Percentiles rank a stretch among this genome's conserved stretches.
Conservation (phyloP, 2,329 filamentous ascomycete genomes). For the Hyphodiscus sp. region DNA sequence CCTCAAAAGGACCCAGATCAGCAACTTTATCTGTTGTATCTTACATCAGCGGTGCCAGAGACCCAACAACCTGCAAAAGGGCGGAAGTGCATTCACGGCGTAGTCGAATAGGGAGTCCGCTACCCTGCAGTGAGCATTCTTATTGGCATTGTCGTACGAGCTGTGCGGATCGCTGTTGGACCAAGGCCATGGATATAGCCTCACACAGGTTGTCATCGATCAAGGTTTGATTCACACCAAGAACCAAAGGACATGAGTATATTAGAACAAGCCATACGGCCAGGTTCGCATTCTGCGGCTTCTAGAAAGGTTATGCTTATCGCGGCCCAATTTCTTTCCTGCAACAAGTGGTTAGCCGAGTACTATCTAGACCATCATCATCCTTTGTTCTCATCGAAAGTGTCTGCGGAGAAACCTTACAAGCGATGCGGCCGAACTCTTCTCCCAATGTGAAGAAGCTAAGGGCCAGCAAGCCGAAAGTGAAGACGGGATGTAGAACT, state of each 20-base stretch:
- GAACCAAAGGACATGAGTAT: neutral
- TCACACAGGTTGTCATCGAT: neutral
- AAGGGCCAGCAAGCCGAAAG: slow-evolving; percentile 36
- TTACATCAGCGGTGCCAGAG: neutral
- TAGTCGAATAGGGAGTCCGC: neutral
- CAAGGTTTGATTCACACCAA: neutral
- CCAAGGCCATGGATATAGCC: neutral
- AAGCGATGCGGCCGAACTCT: neutral
- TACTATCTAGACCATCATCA: too few relatives aligned
- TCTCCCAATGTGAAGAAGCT: neutral
- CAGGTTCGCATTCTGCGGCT: neutral
- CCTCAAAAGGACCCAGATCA: neutral
- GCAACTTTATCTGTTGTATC: neutral
- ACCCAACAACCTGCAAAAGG: neutral
- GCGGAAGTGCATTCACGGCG: neutral
- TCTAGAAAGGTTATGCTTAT: neutral
- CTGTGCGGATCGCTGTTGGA: too few relatives aligned
- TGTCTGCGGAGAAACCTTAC: neutral
- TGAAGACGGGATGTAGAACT: slow-evolving; percentile 58
- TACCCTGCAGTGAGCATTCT: neutral
- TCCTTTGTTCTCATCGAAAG: neutral
- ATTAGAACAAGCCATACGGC: neutral
- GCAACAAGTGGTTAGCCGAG: neutral
- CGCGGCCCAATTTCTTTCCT: neutral
- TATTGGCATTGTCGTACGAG: neutral